These are phyloP conservation scores for Colletotrichum viniferum DNA, from an alignment of 2,329 filamentous ascomycete species.

Conservation along the genomic window DNA sequence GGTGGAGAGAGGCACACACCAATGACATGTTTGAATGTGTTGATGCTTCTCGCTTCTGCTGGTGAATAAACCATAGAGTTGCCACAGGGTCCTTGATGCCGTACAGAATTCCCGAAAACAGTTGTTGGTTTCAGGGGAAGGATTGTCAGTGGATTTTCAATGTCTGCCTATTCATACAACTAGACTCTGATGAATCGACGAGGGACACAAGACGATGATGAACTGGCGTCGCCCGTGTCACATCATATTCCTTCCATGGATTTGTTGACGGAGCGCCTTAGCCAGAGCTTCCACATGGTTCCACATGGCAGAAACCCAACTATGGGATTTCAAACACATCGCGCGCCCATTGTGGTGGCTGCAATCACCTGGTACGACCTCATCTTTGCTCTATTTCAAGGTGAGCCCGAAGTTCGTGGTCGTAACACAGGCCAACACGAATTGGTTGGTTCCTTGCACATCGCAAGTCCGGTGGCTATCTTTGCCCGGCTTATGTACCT, in stretches of 20 bases:
- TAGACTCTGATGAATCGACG: rapidly evolving
- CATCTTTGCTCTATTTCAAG: rapidly evolving
- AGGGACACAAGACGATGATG: neutral
- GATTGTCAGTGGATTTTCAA: neutral
- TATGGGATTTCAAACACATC: rapidly evolving
- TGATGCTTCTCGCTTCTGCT: neutral
- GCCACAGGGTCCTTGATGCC: neutral
- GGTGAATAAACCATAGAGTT: neutral
- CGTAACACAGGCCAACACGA: rapidly evolving
- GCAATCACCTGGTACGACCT: neutral
- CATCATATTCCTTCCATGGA: neutral
- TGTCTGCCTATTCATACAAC: neutral
- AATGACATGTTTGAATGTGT: rapidly evolving
- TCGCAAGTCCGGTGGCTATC: neutral
- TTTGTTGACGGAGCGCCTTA: neutral
- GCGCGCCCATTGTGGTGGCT: rapidly evolving
- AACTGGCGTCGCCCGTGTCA: rapidly evolving
- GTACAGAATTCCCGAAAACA: rapidly evolving
- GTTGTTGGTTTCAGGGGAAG: neutral
- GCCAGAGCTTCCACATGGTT: neutral
- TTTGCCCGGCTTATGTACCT: neutral
- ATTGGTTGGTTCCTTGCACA: rapidly evolving
- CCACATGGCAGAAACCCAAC: too few species aligned
- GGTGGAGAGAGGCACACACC: neutral
- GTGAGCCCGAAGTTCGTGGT: rapidly evolving